Conservation (phyloP, 106 monocot genomes). For the Narthecium ossifragum region DNA sequence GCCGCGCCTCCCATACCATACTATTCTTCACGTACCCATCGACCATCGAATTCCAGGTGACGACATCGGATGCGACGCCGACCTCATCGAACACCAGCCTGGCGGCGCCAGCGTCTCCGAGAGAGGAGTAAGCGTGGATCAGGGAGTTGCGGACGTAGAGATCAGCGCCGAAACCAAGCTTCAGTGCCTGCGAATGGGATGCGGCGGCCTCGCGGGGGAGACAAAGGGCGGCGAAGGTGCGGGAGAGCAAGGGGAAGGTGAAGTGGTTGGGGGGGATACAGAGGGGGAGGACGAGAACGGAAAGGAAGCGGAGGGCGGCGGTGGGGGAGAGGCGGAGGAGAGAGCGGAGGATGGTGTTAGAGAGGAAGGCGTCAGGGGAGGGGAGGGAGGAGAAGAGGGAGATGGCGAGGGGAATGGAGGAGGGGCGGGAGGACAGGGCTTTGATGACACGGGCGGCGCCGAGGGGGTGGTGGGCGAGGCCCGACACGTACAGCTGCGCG, state of each 20-base stretch:
- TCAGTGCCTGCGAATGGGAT: constrained; percentile 24
- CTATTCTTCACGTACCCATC: constrained; percentile 40
- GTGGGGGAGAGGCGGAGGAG: constrained; percentile 12
- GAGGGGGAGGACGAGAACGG: constrained; percentile 4
- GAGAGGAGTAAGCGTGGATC: constrained; percentile 47
- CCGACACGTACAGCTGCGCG: constrained; percentile 27
- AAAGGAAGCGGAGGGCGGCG: constrained; percentile 23
- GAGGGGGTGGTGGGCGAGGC: constrained; percentile 35
- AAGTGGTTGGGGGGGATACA: constrained; percentile 33
- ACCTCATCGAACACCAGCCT: constrained; percentile 22
- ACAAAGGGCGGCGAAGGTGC: constrained; percentile 26
- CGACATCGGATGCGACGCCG: constrained; percentile 13
- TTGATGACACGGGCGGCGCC: constrained; percentile 32
- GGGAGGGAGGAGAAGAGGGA: constrained; percentile 34
- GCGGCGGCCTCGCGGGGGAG: constrained; percentile 9
- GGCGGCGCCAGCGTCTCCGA: constrained; percentile 18
- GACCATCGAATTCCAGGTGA: constrained; percentile 55
- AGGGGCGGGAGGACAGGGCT: constrained; percentile 18
- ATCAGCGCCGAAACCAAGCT: constrained; percentile 29
- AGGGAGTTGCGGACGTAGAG: constrained; percentile 43
- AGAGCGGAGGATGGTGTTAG: constrained; percentile 36
- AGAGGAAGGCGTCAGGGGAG: constrained; percentile 37
- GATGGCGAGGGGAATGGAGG: constrained; percentile 18
- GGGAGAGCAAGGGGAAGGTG: constrained; percentile 49
- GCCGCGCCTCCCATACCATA: constrained; percentile 18